Base-by-base conservation (phyloP, 805 yeast species). In the Myxozyma vanderwaltii region DNA sequence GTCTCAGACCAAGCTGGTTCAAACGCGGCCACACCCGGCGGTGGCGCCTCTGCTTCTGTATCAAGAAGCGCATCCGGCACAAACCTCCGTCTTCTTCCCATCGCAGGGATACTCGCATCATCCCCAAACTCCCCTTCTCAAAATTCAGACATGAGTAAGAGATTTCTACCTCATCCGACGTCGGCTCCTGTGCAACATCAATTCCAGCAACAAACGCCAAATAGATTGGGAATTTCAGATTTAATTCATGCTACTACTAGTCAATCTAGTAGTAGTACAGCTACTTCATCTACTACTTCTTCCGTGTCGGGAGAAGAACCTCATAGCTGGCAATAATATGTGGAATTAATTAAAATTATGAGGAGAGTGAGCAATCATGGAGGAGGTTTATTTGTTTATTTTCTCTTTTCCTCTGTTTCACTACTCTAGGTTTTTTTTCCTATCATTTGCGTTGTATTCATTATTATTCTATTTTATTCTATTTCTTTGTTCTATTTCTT, bases 211-310 rank as follows among this genome's bases (percentile, higher is more conserved):
- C 63, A 23, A 7, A 50, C 19, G 17, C 43, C 21, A 23, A 53
- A 36, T 2, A 58, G 67, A 5, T 59, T 64, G 12, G 43, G 63
- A 1, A 65, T 64, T 41, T 44, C 64, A 2, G 67, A 64, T 27
- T 51, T 64, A n/a, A 62, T 64, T 19, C 53, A 64, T 43, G 63
- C 48, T 12, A 35, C 51, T 23, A 15, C 56, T n/a, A 23, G n/a
- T 17, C 33, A 21, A 6, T 15, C n/a, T 19, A 2, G 12, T 19
- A 40, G 46, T 17, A 51, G 43, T 23, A 48, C 27, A 4, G 19
- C n/a, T 10, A 33, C 29, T 13, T 33, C 50, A 4, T 29, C 35
- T n/a, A 43, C 43, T 4, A 36, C 54, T 2, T 38, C 46, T 15
- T 39, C 47, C 5, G 29, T 40, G 5, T 40, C 54, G 13, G 56